Evolutionary conservation across 2,329 filamentous ascomycete genomes (phyloP), one percentile per base, ranked within the genome.

Genomic region (Ophiocordyceps unilateralis): DNA sequence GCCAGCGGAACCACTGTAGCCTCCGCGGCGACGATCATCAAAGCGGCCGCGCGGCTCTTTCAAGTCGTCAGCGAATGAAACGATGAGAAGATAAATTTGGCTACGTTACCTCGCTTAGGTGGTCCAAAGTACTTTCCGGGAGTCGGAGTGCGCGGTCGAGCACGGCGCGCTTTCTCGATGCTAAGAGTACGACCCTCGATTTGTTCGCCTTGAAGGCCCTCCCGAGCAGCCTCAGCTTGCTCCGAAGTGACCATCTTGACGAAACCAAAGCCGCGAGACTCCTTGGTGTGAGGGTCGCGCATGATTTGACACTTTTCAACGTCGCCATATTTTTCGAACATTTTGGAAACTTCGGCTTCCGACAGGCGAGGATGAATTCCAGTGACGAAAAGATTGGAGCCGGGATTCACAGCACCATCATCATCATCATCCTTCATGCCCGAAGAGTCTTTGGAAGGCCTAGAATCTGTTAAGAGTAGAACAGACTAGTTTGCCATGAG

Each of bases 231-330:
- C 64, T 98, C 91, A 50, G 91, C 91, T 65, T 94, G 84, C 44
- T 96, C 89, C 41, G 85, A 77, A 45, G 86, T 93, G 47, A 87
- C 79, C 89, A 98, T 96, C 72, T 98, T 96, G 61, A 98, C 91
- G 68, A 98, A 98, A 44, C 91, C 91, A 52, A 98, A 98, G 51
- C 91, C 91, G 64, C 91, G 91, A 53, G 89, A 96, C 66, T 98
- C 91, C 68, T 94, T 93, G 57, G 85, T 93, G 65, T 98, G 91
- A 48, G 91, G 91, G 59, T 98, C 91, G 58, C 89, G 79, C 91
- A 98, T 98, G 68, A 98, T 98, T 64, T 95, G 93, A 70, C 89
- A 96, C 68, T 93, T 96, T 68, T 96, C 89, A 42, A 98, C 91
- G 60, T 94, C 87, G 53, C 91, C 91, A 57, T 96, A 96, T 67